Evolutionary conservation across 2,329 filamentous ascomycete genomes (phyloP).

Genomic region (Nemania bipapillata): DNA sequence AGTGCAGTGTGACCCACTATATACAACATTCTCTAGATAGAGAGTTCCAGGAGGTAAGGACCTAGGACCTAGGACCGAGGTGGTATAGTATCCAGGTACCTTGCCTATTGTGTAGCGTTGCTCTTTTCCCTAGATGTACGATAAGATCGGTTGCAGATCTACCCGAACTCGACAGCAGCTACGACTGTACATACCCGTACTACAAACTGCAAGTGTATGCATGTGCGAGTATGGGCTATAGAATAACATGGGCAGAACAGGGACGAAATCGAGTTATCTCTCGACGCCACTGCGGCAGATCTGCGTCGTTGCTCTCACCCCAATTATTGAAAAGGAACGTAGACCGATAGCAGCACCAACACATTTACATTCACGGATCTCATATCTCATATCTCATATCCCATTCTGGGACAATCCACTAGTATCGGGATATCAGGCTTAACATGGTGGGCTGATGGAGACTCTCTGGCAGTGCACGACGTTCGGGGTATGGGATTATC

Average conservation of each 20-base stretch:
- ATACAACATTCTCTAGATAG: too few species aligned
- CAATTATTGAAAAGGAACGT: too few species aligned
- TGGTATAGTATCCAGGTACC: too few species aligned
- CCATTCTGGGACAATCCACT: constrained; percentile 31
- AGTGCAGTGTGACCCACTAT: too few species aligned
- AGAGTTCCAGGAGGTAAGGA: neutral
- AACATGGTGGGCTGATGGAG: constrained; percentile 43
- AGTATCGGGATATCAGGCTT: constrained; percentile 47
- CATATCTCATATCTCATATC: constrained; percentile 21
- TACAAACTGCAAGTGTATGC: neutral
- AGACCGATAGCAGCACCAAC: constrained; percentile 2
- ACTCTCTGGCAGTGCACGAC: constrained; percentile 26
- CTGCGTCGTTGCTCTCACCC: too few species aligned
- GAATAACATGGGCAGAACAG: neutral
- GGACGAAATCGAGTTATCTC: neutral
- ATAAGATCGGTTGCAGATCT: constrained; percentile 15
- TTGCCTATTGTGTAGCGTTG: too few species aligned
- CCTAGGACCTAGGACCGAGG: too few species aligned
- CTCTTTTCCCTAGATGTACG: neutral
- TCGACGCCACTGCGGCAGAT: neutral
- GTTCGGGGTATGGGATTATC: constrained; percentile 31
- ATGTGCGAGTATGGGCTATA: neutral
- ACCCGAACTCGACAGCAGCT: neutral
- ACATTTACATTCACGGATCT: constrained; percentile 5
- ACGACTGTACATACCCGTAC: neutral